These are phyloP conservation scores for Gossypium gossypioides DNA, from an alignment of 441 rosid species.

Conservation along the genomic window DNA sequence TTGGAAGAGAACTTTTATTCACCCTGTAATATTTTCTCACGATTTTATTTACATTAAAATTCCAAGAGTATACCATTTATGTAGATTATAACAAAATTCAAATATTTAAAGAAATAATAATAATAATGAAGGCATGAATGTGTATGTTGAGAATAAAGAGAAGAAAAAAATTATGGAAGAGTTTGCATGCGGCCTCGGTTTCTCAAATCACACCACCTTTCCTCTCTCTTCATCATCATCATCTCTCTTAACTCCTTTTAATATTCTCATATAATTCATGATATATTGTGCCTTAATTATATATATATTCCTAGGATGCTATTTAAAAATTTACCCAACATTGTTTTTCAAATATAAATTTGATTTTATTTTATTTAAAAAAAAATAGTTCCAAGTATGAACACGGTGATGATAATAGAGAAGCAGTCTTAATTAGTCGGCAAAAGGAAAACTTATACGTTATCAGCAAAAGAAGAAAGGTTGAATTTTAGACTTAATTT, in stretches of 20 bases:
- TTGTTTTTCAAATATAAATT: too few relatives aligned
- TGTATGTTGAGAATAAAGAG: not conserved
- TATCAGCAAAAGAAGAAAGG: too few relatives aligned
- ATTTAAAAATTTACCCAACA: too few relatives aligned
- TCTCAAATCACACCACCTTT: not conserved
- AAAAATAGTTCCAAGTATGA: too few relatives aligned
- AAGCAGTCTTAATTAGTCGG: too few relatives aligned
- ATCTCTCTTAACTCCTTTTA: not conserved
- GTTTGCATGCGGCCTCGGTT: not conserved
- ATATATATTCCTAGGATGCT: not conserved
- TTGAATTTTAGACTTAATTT: too few relatives aligned
- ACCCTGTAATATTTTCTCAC: too few relatives aligned
- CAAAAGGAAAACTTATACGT: too few relatives aligned
- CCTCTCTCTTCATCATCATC: not conserved
- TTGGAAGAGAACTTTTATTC: too few relatives aligned
- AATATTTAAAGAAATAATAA: not conserved
- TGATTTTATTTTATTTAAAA: too few relatives aligned
- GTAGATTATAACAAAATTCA: not conserved
- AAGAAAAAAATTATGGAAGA: not conserved
- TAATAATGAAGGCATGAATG: not conserved
- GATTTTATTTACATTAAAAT: not conserved
- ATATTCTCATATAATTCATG: not conserved
- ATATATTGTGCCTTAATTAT: not conserved
- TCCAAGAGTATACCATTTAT: too few relatives aligned
- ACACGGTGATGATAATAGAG: too few relatives aligned